These are phyloP conservation scores for Colletotrichum sp. DNA, from an alignment of 2,329 filamentous ascomycete genomes.

Conservation along the genomic window DNA sequence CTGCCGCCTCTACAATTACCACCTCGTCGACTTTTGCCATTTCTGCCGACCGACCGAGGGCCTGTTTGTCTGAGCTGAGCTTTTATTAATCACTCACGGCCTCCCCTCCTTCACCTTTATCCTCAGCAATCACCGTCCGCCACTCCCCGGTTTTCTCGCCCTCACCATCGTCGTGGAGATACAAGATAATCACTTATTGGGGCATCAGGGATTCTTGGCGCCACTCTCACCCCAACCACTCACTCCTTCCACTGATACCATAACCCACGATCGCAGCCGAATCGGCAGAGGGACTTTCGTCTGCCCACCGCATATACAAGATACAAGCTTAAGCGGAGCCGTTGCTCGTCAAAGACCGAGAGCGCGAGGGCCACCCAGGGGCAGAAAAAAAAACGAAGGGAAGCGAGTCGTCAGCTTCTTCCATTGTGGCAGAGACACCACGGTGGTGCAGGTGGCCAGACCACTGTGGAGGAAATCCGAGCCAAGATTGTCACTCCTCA, in stretches of 20 bases:
- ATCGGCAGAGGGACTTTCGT: background rate
- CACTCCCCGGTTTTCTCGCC: background rate
- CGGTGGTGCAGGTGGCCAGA: background rate
- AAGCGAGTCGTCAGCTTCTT: background rate
- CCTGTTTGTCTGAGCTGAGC: background rate
- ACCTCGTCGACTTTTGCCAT: background rate
- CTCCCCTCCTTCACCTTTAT: background rate
- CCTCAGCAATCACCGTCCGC: background rate
- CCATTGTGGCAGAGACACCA: background rate
- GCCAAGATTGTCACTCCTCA: background rate
- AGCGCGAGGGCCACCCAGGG: background rate
- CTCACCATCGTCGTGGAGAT: background rate
- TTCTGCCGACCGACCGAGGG: background rate
- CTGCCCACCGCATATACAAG: background rate
- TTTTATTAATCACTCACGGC: background rate
- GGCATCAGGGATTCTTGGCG: background rate
- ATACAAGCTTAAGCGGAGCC: background rate
- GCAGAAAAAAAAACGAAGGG: background rate
- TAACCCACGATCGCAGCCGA: background rate
- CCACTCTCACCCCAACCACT: background rate
- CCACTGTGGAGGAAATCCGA: constrained; percentile 4
- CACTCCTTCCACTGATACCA: background rate
- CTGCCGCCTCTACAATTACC: background rate
- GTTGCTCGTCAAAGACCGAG: background rate
- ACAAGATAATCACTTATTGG: background rate